Percentiles rank a stretch among this genome's conserved stretches.
These are phyloP conservation scores for Solanum ahanhuiri DNA, from an alignment of 257 asterid species.

Conservation along the genomic window DNA sequence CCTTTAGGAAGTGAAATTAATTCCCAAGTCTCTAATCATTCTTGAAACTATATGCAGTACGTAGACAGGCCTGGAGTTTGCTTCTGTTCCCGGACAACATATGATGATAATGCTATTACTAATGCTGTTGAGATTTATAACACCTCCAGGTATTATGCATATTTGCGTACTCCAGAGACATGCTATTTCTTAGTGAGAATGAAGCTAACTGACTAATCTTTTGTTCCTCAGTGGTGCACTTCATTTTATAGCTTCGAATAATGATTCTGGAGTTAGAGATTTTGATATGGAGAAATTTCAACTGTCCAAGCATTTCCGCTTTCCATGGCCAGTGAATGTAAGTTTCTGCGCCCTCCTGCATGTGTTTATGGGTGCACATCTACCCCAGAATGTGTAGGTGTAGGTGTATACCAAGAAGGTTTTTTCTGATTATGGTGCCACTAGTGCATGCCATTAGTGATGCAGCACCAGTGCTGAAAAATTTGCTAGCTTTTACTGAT, in stretches of 20 bases:
- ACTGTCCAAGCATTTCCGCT: conserved; percentile 50
- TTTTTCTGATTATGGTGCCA: neutral
- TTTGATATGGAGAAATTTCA: conserved; percentile 88
- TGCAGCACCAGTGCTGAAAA: neutral
- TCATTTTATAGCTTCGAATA: conserved; percentile 84
- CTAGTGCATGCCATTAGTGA: neutral
- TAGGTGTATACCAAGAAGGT: neutral
- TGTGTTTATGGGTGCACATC: neutral
- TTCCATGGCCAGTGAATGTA: conserved; percentile 94
- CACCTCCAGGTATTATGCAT: conserved; percentile 48
- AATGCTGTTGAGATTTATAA: conserved; percentile 83
- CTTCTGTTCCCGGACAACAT: conserved; percentile 82
- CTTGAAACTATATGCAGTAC: conserved; percentile 39
- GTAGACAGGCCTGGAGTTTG: conserved; percentile 85
- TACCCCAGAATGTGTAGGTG: neutral
- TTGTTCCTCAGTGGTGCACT: conserved; percentile 25
- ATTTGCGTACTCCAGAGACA: neutral
- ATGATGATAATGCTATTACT: conserved; percentile 92
- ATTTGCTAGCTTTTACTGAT: neutral
- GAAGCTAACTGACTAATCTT: neutral
- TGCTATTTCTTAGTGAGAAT: neutral
- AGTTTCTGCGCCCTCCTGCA: conserved; percentile 12
- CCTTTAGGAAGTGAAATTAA: neutral
- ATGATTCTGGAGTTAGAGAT: conserved; percentile 83
- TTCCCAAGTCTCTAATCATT: neutral